Base-by-base conservation (phyloP, 2,329 filamentous ascomycete species). In the Cladophialophora yegresii region DNA sequence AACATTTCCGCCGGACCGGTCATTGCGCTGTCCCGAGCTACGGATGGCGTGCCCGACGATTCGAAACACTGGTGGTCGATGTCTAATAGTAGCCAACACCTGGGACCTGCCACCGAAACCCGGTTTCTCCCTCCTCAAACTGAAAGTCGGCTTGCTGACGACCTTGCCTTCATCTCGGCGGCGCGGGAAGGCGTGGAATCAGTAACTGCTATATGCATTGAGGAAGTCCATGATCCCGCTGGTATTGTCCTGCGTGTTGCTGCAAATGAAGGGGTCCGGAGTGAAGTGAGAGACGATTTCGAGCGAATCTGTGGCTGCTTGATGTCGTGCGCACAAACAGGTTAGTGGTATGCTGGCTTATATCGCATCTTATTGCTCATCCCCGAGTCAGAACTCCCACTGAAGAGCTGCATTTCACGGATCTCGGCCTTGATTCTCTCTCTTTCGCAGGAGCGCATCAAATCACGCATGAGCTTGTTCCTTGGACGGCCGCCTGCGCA, bases 171-270 rank as follows among this genome's bases (percentile, higher is more conserved):
- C 55, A 61, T 76, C 23, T 73, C 67, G 10, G 72, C 74, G 7
- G 68, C 70, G 22, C 66, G 73, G 54, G 66, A 73, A 66, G 72
- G 69, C 1, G 70, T 68, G 0, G 66, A 71, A 22, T 70, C 63
- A 30, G 73, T 75, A 1, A 69, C 73, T 32, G 74, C 74, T 1
- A 70, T 72, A n/a, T 72, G 73, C 33, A 62, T 76, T 8, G 73
- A 75, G 60, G 71, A 75, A 50, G 20, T 63, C 20, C 50, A 45
- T 26, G 50, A 58, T 7, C 58, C 54, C 16, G 10, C 16, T 9
- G 45, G 61, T 12, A 57, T 64, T 36, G 16, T 60, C 20, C 16
- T 64, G 20, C 62, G 62, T 20, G 16, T 66, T 26, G 55, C 64
- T 20, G 64, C 64, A 28, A 66, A 66, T 36, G 64, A 66, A 40